These are phyloP conservation scores for Vachellia pachyceras DNA, from an alignment of 306 rosid species.

Conservation along the genomic window DNA sequence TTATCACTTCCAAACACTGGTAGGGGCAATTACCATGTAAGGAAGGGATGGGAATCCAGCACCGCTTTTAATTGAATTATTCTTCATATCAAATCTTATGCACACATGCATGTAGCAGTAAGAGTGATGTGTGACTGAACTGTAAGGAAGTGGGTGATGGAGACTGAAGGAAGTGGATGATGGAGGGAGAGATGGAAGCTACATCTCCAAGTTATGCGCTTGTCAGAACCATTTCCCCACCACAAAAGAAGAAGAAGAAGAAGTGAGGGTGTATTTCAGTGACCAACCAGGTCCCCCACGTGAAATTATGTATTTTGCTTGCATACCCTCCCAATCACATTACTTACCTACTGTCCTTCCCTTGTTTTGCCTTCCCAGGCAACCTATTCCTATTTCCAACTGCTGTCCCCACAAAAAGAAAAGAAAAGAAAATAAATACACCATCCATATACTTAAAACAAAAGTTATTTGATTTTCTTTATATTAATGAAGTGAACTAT, in stretches of 20 bases:
- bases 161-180: neutral
- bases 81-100: neutral
- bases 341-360: neutral
- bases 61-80: neutral
- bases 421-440: too few relatives aligned
- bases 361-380: neutral
- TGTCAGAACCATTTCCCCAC: neutral
- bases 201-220: neutral
- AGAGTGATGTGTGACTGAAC: neutral
- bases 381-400: neutral
- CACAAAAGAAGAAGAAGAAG: neutral
- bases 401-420: neutral
- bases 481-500: too few relatives aligned
- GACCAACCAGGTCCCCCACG: neutral
- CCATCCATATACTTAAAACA: neutral
- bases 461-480: too few relatives aligned
- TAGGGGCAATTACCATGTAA: neutral
- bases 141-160: too few relatives aligned
- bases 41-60: too few relatives aligned
- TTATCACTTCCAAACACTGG: neutral
- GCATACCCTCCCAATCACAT: neutral
- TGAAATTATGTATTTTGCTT: neutral
- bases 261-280: neutral
- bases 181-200: neutral
- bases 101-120: neutral